Base-by-base conservation (phyloP, 1,284 basidiomycete species). In the Ustilago bromivora region DNA sequence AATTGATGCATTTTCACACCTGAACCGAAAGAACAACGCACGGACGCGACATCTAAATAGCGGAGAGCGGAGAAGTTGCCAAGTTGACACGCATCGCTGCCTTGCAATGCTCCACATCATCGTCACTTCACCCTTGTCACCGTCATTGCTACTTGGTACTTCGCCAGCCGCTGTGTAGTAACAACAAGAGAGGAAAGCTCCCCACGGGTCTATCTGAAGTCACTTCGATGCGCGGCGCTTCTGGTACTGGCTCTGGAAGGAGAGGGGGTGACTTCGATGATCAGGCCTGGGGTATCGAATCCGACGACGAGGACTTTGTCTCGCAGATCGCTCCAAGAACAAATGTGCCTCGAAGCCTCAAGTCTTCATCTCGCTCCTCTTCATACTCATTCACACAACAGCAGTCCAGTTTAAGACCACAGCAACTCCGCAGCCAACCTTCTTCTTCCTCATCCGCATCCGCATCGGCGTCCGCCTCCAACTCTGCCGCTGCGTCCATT, bases 271-370 rank as follows among this genome's bases (percentile, higher is more conserved):
- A 71, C 66, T 84, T 82, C 65, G 84, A 85, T 62, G 84, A 84
- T 49, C 83, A 83, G 53, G 82, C 84, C 9, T 85, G 84, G 84
- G 83, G 76, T 12, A 77, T 83, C 35, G 76, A 83, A 31, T 85
- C 83, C 31, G 84, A 85, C 59, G 84, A 85, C 53, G 84, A 85
- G n/a, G 82, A 85, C 55, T 85, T 85, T 66, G 83, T 83, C 51
- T 61, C 78, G 23, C 77, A 73, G 19, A 63, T 82, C 15, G 70
- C 71, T 11, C 76, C 72, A 0, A 59, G 71, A 23, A 68, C 76
- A 19, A 73, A 74, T 23, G 67, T 75, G 3, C 71, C 73, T 38
- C 69, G 66, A 12, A 72, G 71, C n/a, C 67, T 66, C 52, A 74
- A 62, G 19, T 51, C 64, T 2, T 53, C 65, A 13, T 66, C 68